Base-by-base conservation (phyloP, 371 early-diverging fungal genomes). In the Fennellomyces sp. region DNA sequence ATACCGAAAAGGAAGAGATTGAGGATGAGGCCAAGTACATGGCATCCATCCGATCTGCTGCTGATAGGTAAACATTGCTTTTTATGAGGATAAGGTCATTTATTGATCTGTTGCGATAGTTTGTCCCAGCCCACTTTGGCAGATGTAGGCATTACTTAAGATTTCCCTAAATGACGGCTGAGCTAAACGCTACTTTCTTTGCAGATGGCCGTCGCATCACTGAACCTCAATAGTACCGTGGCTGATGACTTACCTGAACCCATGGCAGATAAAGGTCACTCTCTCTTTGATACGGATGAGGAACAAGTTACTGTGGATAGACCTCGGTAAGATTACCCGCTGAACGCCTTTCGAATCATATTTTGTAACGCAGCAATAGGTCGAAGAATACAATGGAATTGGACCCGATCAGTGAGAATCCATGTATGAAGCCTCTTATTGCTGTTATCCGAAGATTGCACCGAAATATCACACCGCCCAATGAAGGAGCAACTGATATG, bases 391-490 rank as follows among this genome's bases (percentile, higher is more conserved):
- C 21, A n/a, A 49, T 78, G 1, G 86, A 86, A 39, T 56, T 84
- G 53, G 89, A 88, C 61, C 49, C 68, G 1, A 68, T 88, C 64
- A 88, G 87, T 64, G 26, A 71, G 19, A 84, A 88, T 49, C 70
- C 83, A 2, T 88, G 88, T 61, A 88, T 90, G 88, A 58, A 65
- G 39, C 61, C 69, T 23, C 58, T 89, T 13, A 45, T 83, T 6
- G 65, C 70, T 25, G 65, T 84, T n/a, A 73, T 91, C 10, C 51
- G 70, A 17, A 77, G 80, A 23, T 69, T 89, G 2, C 80, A 84
- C 26, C 58, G 41, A 0, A 63, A 65, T 0, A 76, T 80, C 29
- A 61, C 72, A 6, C 73, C 76, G 0, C 76, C 78, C 1, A 58
- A 63, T 11, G 63, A 71, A 15, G 42, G 65, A 13, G 17, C 31